Base-by-base conservation (phyloP, 495 filamentous ascomycete species). In the Cercophora scortea region DNA sequence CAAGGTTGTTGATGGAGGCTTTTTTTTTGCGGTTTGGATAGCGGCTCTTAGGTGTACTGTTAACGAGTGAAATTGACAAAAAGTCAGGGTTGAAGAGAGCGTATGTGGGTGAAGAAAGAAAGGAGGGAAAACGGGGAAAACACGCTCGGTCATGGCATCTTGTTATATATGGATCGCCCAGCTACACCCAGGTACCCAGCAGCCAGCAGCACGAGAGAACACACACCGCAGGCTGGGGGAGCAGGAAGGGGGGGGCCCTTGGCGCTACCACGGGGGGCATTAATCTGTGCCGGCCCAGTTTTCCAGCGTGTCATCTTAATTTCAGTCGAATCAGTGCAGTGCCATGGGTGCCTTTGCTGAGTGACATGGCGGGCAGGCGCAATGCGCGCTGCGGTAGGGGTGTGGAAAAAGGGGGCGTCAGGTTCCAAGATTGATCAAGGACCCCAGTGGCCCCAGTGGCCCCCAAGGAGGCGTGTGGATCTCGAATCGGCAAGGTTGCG, bases 1-100 rank as follows among this genome's bases (percentile, higher is more conserved):
- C 5, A n/a, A n/a, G 25, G 8, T 8, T 59, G 55, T 56, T 56
- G 39, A 47, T 40, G 45, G 47, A 45, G 19, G 15, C n/a, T n/a
- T n/a, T n/a, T n/a, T n/a, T 15, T 19, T 49, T 49, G 50, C 42
- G 50, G 8, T 48, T 47, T 17, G 19, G 45, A 47, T 18, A 34
- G 45, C 52, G 40, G 42, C 44, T 53, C 54, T 35, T 52, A 62
- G 25, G 25, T 25, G 25, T 25, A 5, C 25, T 25, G 25, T 25
- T 25, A 81, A 81, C 73, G 78, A 81, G 70, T 78, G 78, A 67
- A 81, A 71, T 70, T 79, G 78, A 81, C 78, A 75, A 50, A 78
- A 72, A 79, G 77, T 76, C 76, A 71, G 69, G 72, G 56, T 69
- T 66, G 64, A 46, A 67, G 58, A 66, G 64, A 67, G 67, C 70